Evolutionary conservation across 768 basidiomycete species (phyloP).

Genomic region (Russula emetica): DNA sequence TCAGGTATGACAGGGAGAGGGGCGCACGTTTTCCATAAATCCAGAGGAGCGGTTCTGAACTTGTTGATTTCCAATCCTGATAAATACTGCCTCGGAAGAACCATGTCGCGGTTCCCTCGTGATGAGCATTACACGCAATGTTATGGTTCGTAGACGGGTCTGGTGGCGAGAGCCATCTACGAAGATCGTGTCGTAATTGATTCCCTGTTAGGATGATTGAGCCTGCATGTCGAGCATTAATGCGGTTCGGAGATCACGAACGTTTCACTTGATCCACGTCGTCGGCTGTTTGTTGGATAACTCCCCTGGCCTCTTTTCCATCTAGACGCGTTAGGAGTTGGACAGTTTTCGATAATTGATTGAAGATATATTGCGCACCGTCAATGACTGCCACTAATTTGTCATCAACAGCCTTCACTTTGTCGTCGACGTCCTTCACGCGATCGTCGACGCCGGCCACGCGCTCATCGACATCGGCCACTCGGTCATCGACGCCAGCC

Average conservation of each 20-base stretch:
- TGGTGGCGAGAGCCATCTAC: conserved; percentile 10
- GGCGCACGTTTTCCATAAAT: conserved; percentile 12
- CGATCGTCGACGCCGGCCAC: neutral
- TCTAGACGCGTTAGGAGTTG: neutral
- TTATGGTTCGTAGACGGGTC: conserved; percentile 10
- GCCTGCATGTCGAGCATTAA: neutral
- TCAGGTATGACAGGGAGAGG: neutral
- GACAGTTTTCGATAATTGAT: neutral
- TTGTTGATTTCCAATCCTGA: neutral
- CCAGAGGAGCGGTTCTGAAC: neutral
- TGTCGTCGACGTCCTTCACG: neutral
- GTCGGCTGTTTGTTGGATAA: no score
- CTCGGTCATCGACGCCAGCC: neutral
- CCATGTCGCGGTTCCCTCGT: conserved; percentile 1
- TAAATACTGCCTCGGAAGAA: neutral
- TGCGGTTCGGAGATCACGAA: neutral
- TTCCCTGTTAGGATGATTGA: neutral
- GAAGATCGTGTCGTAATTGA: neutral
- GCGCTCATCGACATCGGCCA: no score
- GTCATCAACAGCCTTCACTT: neutral
- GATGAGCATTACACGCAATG: neutral
- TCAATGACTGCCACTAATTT: neutral
- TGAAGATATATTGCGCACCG: neutral
- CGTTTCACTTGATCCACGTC: neutral
- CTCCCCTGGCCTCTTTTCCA: no score